These are phyloP conservation scores for Annona cherimola DNA, from an alignment of 164 flowering plant species.

Conservation along the genomic window DNA sequence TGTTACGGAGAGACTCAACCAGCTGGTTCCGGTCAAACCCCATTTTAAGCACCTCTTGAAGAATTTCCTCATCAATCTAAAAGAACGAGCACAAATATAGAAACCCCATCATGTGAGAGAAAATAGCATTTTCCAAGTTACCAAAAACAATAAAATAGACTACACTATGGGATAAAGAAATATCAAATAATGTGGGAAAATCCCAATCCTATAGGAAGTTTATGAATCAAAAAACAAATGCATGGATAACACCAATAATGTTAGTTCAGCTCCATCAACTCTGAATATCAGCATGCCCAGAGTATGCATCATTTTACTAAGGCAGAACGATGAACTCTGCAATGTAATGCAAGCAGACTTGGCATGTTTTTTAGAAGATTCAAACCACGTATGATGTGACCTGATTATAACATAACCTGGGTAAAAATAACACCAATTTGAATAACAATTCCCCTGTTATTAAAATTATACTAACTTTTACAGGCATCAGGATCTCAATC, in stretches of 20 bases:
- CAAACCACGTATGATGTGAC: background rate
- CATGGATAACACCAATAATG: background rate
- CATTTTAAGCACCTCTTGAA: slow-evolving; percentile 81
- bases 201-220: background rate
- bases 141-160: background rate
- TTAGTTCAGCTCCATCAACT: background rate
- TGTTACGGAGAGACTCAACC: slow-evolving; percentile 72
- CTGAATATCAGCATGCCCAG: background rate
- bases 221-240: background rate
- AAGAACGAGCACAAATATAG: slow-evolving; percentile 1
- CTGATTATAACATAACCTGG: background rate
- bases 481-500: background rate
- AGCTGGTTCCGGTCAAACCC: slow-evolving; percentile 73
- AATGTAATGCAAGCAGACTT: background rate
- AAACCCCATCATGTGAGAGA: background rate
- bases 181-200: background rate
- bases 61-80: slow-evolving; percentile 91
- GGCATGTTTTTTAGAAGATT: background rate
- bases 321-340: background rate
- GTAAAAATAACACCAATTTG: background rate
- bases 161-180: background rate
- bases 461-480: background rate
- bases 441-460: background rate
- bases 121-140: background rate
- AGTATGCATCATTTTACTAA: background rate